Conservation (phyloP, 2,329 filamentous ascomycete species). For the Xylariaceae sp. region DNA sequence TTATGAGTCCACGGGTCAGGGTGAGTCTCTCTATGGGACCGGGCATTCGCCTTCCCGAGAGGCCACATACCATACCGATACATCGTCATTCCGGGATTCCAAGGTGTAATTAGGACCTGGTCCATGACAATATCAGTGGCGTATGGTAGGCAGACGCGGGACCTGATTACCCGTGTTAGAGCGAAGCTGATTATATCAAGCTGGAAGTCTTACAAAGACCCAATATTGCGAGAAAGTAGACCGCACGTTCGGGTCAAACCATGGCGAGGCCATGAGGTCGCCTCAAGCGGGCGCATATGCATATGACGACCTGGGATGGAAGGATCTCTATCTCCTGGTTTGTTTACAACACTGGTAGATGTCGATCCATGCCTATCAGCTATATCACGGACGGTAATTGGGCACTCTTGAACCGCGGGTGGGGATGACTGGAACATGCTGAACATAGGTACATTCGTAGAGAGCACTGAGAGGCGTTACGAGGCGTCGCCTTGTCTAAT, state of each 20-base stretch:
- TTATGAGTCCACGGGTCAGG: neutral
- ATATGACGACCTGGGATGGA: neutral
- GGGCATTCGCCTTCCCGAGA: neutral
- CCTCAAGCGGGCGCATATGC: neutral
- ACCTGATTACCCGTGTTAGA: neutral
- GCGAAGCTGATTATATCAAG: neutral
- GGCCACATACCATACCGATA: slow-evolving; percentile 8
- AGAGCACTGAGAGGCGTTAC: neutral
- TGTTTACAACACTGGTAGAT: neutral
- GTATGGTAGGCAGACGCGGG: neutral
- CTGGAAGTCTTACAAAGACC: neutral
- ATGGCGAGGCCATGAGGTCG: neutral
- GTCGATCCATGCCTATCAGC: neutral
- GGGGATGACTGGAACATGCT: neutral
- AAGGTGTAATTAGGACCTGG: slow-evolving; percentile 2
- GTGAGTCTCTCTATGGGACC: neutral
- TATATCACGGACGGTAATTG: slow-evolving; percentile 4
- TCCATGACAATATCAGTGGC: slow-evolving; percentile 2
- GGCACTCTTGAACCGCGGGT: neutral
- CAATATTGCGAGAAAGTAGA: neutral
- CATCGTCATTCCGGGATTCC: slow-evolving; percentile 9
- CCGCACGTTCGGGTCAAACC: neutral
- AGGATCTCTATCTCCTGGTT: neutral
- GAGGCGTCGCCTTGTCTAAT: neutral
- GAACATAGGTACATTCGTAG: neutral